These are phyloP conservation scores for Plasmodium blacklocki DNA, from an alignment of 169 alveolate genomes.

Conservation along the genomic window DNA sequence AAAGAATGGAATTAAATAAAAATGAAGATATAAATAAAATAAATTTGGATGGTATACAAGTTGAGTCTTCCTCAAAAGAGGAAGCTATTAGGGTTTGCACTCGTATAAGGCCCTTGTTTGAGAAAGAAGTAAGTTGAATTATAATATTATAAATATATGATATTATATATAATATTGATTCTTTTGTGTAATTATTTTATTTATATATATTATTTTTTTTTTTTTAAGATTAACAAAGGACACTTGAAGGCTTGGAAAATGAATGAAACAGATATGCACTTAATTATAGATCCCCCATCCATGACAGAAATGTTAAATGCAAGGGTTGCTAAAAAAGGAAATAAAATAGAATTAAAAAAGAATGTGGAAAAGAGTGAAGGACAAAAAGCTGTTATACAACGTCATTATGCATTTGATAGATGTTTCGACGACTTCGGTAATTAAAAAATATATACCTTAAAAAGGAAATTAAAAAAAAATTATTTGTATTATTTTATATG, in stretches of 20 bases:
- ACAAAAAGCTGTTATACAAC: slow-evolving; percentile 83
- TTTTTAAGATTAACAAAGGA: slow-evolving; percentile 79
- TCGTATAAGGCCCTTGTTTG: slow-evolving; percentile 86
- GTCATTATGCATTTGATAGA: slow-evolving; percentile 83
- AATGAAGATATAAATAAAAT: slow-evolving; percentile 51
- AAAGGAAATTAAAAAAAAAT: background rate
- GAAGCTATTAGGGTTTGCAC: slow-evolving; percentile 85
- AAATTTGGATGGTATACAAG: slow-evolving; percentile 52
- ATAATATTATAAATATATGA: background rate
- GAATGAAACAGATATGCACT: slow-evolving; percentile 78
- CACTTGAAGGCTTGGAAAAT: slow-evolving; percentile 86
- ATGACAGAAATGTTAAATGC: slow-evolving; percentile 81
- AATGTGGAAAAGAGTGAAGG: slow-evolving; percentile 84
- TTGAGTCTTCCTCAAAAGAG: slow-evolving; percentile 80
- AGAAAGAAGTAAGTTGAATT: slow-evolving; percentile 80
- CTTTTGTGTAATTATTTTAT: background rate
- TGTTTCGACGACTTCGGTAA: slow-evolving; percentile 85
- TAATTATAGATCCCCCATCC: slow-evolving; percentile 85
- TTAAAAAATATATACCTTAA: background rate
- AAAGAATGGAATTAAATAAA: slow-evolving; percentile 67
- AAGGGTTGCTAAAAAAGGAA: slow-evolving; percentile 76
- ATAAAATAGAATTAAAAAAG: slow-evolving; percentile 62
- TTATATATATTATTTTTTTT: slow-evolving; percentile 4
- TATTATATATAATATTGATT: no score
- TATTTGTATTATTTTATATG: no score